These are phyloP conservation scores for Avicennia marina DNA, from an alignment of 257 asterid genomes.

Conservation along the genomic window DNA sequence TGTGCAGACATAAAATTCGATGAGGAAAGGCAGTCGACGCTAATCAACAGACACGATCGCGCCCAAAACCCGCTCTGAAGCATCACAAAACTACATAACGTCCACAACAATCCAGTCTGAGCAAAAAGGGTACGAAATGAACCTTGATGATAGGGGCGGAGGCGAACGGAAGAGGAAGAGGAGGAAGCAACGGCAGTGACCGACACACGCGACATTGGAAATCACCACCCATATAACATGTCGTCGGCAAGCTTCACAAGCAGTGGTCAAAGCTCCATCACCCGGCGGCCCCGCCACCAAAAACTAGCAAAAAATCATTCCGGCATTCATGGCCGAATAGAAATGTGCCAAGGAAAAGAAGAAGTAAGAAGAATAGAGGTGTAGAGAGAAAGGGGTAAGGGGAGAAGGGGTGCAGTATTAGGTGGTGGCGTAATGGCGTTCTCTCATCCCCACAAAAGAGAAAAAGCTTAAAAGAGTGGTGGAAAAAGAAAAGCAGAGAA, in stretches of 20 bases:
- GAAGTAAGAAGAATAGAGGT: conserved; percentile 3
- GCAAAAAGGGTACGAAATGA: background rate
- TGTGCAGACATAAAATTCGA: background rate
- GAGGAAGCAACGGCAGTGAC: conserved; percentile 53
- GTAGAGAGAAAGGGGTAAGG: conserved; percentile 9
- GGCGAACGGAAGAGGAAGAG: conserved; percentile 25
- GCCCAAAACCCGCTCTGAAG: no score
- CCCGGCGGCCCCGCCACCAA: background rate
- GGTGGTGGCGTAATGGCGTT: conserved; percentile 35
- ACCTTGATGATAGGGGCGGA: conserved; percentile 30
- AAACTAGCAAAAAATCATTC: background rate
- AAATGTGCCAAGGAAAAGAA: background rate
- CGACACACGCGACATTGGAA: conserved; percentile 52
- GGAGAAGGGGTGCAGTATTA: background rate
- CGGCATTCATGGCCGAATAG: background rate
- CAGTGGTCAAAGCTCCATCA: no score
- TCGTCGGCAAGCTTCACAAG: no score
- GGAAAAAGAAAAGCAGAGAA: background rate
- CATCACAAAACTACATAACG: no score
- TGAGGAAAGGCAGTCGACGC: conserved; percentile 15
- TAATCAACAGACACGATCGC: conserved; percentile 11
- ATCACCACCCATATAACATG: conserved; percentile 30
- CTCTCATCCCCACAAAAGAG: conserved; percentile 71
- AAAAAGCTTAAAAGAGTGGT: conserved; percentile 17
- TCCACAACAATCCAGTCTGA: no score